Evolutionary conservation across 108 stramenopile species (phyloP).

Genomic region (Skeletonema costatum): DNA sequence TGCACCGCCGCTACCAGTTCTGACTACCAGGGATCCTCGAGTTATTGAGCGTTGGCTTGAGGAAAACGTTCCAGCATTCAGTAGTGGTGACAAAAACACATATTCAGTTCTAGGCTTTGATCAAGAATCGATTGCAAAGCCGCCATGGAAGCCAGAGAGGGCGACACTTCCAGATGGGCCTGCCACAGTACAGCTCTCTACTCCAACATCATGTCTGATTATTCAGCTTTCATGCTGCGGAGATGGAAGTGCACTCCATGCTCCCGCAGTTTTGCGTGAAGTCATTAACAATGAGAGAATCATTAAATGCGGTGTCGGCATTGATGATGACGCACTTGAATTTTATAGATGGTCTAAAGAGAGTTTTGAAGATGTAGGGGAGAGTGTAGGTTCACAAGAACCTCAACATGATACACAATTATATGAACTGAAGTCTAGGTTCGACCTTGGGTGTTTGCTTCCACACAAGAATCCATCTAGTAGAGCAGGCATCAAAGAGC

Average conservation of each 20-base stretch:
- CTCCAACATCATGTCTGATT: conserved; percentile 56
- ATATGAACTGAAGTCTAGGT: conserved; percentile 50
- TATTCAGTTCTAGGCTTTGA: conserved; percentile 44
- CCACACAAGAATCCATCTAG: conserved; percentile 13
- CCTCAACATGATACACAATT: conserved; percentile 10
- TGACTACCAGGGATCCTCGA: conserved; percentile 61
- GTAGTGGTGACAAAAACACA: neutral
- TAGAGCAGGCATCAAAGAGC: conserved; percentile 49
- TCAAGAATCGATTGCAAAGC: conserved; percentile 38
- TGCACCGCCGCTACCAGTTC: conserved; percentile 48
- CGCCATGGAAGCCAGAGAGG: conserved; percentile 49
- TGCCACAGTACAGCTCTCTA: conserved; percentile 71
- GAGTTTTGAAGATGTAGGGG: neutral
- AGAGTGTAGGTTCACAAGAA: neutral
- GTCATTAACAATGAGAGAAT: conserved; percentile 49
- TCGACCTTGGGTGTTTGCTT: conserved; percentile 60
- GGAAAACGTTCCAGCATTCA: conserved; percentile 37
- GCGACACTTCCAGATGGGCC: conserved; percentile 50
- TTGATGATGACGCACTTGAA: conserved; percentile 73
- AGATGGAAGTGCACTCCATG: conserved; percentile 39
- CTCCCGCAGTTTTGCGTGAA: conserved; percentile 44
- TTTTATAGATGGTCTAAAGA: conserved; percentile 41
- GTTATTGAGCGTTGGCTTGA: conserved; percentile 58
- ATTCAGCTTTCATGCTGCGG: conserved; percentile 55
- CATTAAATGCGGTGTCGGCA: conserved; percentile 62